Conservation (phyloP, 805 yeast species). For the Myxozyma sirexii region DNA sequence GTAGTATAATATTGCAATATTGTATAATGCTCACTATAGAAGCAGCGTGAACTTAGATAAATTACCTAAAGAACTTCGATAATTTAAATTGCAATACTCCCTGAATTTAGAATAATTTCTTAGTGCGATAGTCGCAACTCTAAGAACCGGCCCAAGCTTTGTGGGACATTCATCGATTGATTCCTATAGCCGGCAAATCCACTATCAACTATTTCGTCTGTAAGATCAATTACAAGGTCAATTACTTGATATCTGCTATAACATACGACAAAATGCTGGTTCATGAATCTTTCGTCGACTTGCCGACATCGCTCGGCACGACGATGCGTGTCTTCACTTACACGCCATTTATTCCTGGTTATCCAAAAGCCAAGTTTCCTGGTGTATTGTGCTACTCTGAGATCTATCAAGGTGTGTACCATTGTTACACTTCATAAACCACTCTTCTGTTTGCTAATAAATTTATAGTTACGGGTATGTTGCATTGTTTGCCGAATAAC, state of each 20-base stretch:
- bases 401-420: slow-evolving; percentile 68
- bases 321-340: slow-evolving; percentile 65
- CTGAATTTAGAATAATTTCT: no score
- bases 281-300: slow-evolving; percentile 65
- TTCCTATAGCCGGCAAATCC: no score
- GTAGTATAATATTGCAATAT: no score
- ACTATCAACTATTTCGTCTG: not conserved
- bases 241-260: not conserved
- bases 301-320: slow-evolving; percentile 65
- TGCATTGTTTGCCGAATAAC: no score
- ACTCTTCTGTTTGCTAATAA: no score
- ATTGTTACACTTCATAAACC: no score
- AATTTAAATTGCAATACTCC: no score
- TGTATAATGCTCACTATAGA: no score
- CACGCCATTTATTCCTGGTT: slow-evolving; percentile 70
- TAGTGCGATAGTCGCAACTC: no score
- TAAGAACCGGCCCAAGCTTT: not conserved
- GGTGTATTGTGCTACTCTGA: slow-evolving; percentile 80
- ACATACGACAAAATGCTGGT: slow-evolving; percentile 56
- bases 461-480: slow-evolving; percentile 18
- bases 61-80: no score
- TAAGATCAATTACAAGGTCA: not conserved
- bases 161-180: not conserved
- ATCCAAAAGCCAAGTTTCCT: slow-evolving; percentile 79
- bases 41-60: no score